Base-by-base conservation (phyloP, 306 rosid genomes). In the Rosa multiflora region DNA sequence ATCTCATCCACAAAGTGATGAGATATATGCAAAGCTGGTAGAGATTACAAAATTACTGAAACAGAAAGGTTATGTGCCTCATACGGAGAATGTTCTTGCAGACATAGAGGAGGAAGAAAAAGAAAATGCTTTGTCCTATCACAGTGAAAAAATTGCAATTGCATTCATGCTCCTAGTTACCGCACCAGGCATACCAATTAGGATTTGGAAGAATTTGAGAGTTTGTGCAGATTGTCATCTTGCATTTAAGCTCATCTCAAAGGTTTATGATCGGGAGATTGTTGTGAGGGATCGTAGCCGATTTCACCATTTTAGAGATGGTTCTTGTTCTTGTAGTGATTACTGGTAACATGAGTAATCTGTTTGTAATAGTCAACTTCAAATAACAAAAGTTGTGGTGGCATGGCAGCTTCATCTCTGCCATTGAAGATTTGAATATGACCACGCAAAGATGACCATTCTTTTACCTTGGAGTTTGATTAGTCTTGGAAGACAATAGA, bases 91-190 rank as follows among this genome's bases (percentile, higher is more conserved):
- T 67, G 83, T 86, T 58, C 87, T 78, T 64, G 85, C 83, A 3
- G 89, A 83, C 78, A 83, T 86, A 70, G 89, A 81, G 73, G 89
- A 86, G 83, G 89, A 86, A 75, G 89, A 86, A 67, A 83, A 83
- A 69, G 89, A 80, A 80, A 75, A 56, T 15, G 87, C 80, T 4
- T 67, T 86, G 74, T 81, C 85, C 9, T 84, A 77, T 76, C 87
- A 83, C 42, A 86, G 87, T 59, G 87, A 86, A 84, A 86, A 81
- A 26, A 76, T 86, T 18, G 87, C 89, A 26, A 64, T 81, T 71
- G 89, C 89, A 12, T 86, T 83, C 58, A 75, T 81, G 87, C 83
- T 83, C 47, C 69, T 86, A 39, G 66, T 72, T 44, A 67, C 87
- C 2, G 71, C 70, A 42, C 68, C 81, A 51, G 52, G 72, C 32